Evolutionary conservation across 331 rosid species (phyloP), one percentile per base, ranked within the genome.

Genomic region (Telfairia occidentalis): DNA sequence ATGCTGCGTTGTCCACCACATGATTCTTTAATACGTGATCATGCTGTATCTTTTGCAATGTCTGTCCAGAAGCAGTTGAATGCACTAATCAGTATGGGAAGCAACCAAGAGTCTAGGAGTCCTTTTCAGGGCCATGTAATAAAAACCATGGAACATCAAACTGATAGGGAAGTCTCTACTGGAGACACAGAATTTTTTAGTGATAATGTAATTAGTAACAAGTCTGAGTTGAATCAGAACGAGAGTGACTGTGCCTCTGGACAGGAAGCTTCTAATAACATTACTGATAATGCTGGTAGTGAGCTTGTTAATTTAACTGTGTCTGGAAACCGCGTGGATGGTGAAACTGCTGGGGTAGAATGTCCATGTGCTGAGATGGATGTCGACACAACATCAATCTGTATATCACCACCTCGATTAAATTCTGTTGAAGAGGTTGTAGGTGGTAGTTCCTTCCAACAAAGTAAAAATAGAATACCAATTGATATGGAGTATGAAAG

Each of bases 21-120:
- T 81, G 97, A 95, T 86, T 91, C 97, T 72, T 81, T 90, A 78
- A 86, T 90, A 67, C 88, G 84, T 65, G 96, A 95, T 80, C 96
- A 95, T 21, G 97, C 93, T 10, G 80, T 90, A 76, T 87, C 96
- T 5, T 80, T 91, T 74, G 96, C 97, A n/a, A 91, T 86, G 71
- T 86, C 89, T 49, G 92, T 94, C 57, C 95, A 86, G 81, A 85
- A 84, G 80, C 91, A 89, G 84, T 81, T 91, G 77, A 81, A 82
- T 58, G 76, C 71, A n/a, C 80, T 87, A 15, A 52, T 81, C 9
- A 82, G 80, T 79, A 53, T 65, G 24, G 97, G 82, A 58, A 82
- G 84, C 35, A 21, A 77, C 38, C 75, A 59, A 53, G 74, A 79
- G 77, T 79, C 55, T 4, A 45, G 32, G 37, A 72, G 84, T 81